phyloP scores from a whole-genome alignment of 139 green algal genomes.

The Spirogloea muscicola region DNA sequence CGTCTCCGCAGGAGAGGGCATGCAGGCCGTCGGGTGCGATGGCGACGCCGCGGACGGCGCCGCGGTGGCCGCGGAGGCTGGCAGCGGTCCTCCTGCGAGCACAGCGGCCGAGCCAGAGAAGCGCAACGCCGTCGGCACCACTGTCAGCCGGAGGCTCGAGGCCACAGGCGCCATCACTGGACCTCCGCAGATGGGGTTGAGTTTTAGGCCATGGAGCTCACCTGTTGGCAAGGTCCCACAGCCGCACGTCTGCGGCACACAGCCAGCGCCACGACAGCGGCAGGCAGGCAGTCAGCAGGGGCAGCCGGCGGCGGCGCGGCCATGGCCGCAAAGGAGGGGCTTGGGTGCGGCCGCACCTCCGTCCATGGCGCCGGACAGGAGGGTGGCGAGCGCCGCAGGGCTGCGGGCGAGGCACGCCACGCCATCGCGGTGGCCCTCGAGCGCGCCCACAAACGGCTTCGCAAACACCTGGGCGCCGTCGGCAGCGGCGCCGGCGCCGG shows the following conservation, averaged over 20 bases:
- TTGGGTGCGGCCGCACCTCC: conserved; percentile 42
- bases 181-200: too few relatives aligned
- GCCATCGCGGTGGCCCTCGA: conserved; percentile 81
- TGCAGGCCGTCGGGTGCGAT: conserved; percentile 72
- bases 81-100: conserved; percentile 18
- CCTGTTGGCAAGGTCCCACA: conserved; percentile 82
- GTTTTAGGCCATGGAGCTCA: too few relatives aligned
- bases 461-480: conserved; percentile 80
- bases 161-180: too few relatives aligned
- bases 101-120: too few relatives aligned
- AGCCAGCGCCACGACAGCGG: neutral
- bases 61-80: conserved; percentile 40
- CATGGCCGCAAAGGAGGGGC: neutral
- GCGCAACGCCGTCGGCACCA: too few relatives aligned
- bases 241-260: conserved; percentile 49
- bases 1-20: conserved; percentile 72
- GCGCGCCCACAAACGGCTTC: conserved; percentile 87
- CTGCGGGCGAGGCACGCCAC: conserved; percentile 80
- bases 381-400: conserved; percentile 67
- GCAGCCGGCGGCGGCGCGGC: neutral
- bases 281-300: neutral
- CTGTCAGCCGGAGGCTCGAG: too few relatives aligned
- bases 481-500: too few relatives aligned
- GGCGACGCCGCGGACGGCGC: conserved; percentile 70
- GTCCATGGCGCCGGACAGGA: conserved; percentile 73